Base-by-base conservation (phyloP, 768 basidiomycete species). In the Gloeophyllum trabeum region DNA sequence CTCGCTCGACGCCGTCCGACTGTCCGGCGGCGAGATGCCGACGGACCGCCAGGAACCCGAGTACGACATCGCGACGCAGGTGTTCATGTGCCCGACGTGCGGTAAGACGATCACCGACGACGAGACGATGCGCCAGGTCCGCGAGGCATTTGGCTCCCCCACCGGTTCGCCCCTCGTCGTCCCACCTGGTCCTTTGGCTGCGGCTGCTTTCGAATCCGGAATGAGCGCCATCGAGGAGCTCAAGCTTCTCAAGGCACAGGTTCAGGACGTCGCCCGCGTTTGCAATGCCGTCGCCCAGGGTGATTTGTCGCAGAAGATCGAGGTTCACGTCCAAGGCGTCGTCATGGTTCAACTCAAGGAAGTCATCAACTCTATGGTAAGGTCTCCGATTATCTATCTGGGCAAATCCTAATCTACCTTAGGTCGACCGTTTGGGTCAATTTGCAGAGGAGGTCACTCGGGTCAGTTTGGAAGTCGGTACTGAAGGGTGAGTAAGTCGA, bases 401-500 rank as follows among this genome's bases (percentile, higher is more conserved):
- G 10, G 16, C 28, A 16, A 19, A 19, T 46, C 39, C 5, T 14
- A 21, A 12, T 20, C 5, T 10, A 12, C 28, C 24, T 18, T 49
- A 73, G 77, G 77, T 79, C 48, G 78, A 80, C 55, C 71, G 75
- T 51, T 68, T 97, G 22, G 79, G 83, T 43, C 81, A 85, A 53
- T 94, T 97, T 60, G 91, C 93, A 25, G 81, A 81, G 56, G 89
- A 92, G 58, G 89, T 92, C 26, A 91, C 89, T 45, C 75, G 90
- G 45, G 84, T 87, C 44, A 75, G 73, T 50, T 80, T 81, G 57
- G 84, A 87, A 57, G 91, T 94, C 58, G 84, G 84, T 18, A 86
- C 81, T 43, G 81, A 84, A 69, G 57, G 57, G 57, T 58, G 26
- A 19, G 52, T 49, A 6, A 16, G 12, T 13, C 32, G 39, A 57